phyloP scores from a whole-genome alignment of 306 rosid genomes.

The Lathyrus oleraceus region DNA sequence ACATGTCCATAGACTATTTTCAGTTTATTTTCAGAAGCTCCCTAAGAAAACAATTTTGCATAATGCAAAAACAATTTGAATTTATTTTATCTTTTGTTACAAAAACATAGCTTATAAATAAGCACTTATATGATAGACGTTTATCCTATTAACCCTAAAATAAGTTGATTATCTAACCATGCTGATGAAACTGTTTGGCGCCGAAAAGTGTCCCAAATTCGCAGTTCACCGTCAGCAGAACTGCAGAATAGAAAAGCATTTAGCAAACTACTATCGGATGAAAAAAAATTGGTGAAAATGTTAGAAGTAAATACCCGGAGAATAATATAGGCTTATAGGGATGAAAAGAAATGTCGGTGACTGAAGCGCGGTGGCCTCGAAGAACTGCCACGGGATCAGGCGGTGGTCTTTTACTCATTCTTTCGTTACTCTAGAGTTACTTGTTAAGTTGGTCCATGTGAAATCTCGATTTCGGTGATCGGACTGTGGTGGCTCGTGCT shows the following conservation, averaged over 20 bases:
- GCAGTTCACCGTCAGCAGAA: constrained; percentile 83
- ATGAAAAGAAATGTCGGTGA: constrained; percentile 73
- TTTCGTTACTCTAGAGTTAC: constrained; percentile 10
- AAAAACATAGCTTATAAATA: background rate
- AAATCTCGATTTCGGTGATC: background rate
- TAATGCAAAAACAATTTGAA: background rate
- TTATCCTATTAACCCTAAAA: no score
- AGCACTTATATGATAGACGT: background rate
- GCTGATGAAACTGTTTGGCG: constrained; percentile 79
- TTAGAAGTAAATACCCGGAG: constrained; percentile 54
- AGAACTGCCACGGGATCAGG: constrained; percentile 92
- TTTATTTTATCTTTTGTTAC: background rate
- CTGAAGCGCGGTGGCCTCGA: constrained; percentile 88
- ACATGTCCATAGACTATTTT: background rate
- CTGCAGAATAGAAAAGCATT: constrained; percentile 42
- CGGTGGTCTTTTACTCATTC: constrained; percentile 64
- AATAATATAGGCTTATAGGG: constrained; percentile 57
- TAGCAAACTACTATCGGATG: background rate
- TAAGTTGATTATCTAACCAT: constrained; percentile 41
- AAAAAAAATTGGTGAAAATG: background rate
- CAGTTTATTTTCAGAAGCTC: background rate
- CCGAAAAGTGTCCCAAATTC: constrained; percentile 81
- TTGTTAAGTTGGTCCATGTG: background rate
- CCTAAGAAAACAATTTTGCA: background rate
- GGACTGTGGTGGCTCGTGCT: background rate